A percentile compares a stretch with the other conserved stretches of the same genome.
Conservation (phyloP, 139 green algal genomes). For the Eudorina sp. region DNA sequence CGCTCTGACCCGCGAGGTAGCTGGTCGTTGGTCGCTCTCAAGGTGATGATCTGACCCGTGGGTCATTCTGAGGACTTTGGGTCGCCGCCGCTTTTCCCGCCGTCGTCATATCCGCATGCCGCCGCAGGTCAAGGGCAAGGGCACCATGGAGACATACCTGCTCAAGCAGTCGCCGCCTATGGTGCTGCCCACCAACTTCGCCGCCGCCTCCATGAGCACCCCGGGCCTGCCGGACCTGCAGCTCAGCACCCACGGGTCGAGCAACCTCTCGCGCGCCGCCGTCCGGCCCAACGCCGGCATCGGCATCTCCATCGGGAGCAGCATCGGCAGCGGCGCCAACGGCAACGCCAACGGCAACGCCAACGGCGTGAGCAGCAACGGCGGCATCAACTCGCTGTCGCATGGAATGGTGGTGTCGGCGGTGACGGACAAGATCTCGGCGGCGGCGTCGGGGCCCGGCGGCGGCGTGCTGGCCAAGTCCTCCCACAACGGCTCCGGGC, state of each 20-base stretch:
- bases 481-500: background rate
- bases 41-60: no score
- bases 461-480: no score
- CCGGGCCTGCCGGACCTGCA: background rate
- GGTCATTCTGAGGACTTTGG: no score
- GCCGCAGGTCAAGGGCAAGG: constrained; percentile 30
- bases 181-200: background rate
- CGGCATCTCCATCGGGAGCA: background rate
- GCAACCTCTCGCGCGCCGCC: background rate
- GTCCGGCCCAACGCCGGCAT: background rate
- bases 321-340: background rate
- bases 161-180: background rate
- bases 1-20: no score
- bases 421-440: background rate
- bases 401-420: background rate
- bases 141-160: constrained; percentile 42
- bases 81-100: no score
- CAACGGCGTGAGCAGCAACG: background rate
- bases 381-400: background rate
- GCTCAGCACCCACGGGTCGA: background rate
- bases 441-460: background rate
- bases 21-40: no score
- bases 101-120: no score
- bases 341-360: background rate
- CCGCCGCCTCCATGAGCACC: background rate